phyloP scores from a whole-genome alignment of 495 filamentous ascomycete species.

The Penicillium simplicissimum region DNA sequence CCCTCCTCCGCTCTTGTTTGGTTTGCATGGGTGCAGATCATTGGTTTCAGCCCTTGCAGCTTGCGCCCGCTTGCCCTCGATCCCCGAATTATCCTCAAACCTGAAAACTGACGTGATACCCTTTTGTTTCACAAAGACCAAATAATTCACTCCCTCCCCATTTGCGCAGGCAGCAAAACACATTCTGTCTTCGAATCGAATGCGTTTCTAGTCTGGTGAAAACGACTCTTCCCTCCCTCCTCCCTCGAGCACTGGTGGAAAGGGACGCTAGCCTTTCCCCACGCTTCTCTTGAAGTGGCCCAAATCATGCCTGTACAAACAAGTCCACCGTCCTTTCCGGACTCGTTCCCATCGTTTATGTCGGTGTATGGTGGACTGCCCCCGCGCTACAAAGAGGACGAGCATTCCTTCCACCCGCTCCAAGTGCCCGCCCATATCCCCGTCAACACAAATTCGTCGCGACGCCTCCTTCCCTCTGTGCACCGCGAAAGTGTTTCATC shows the following conservation, averaged over 20 bases:
- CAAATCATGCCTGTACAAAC: slow-evolving; percentile 50
- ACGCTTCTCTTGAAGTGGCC: slow-evolving; percentile 5
- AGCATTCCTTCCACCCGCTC: slow-evolving; percentile 28
- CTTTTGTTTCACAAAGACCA: slow-evolving; percentile 29
- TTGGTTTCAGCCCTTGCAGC: slow-evolving; percentile 29
- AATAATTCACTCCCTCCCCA: slow-evolving; percentile 12
- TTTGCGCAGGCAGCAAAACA: slow-evolving; percentile 51
- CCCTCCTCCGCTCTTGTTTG: slow-evolving; percentile 2
- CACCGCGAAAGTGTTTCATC: slow-evolving; percentile 62
- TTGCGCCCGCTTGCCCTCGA: slow-evolving; percentile 16
- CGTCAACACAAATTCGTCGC: slow-evolving; percentile 27
- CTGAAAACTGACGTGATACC: slow-evolving; percentile 21
- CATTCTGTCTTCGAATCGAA: slow-evolving; percentile 26
- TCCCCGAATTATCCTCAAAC: slow-evolving; percentile 23
- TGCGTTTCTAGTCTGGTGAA: slow-evolving; percentile 21
- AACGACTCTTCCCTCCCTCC: background rate
- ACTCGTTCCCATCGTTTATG: slow-evolving; percentile 73
- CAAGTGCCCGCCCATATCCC: slow-evolving; percentile 35
- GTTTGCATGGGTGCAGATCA: slow-evolving; percentile 27
- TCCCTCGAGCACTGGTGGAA: slow-evolving; percentile 16
- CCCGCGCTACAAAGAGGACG: slow-evolving; percentile 36
- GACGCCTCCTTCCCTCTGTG: slow-evolving; percentile 34
- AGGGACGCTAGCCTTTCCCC: slow-evolving; percentile 12
- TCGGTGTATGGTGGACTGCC: slow-evolving; percentile 58
- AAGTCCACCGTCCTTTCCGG: slow-evolving; percentile 49